Base-by-base conservation (phyloP, 1,284 basidiomycete genomes). In the Volvariella surrecta region DNA sequence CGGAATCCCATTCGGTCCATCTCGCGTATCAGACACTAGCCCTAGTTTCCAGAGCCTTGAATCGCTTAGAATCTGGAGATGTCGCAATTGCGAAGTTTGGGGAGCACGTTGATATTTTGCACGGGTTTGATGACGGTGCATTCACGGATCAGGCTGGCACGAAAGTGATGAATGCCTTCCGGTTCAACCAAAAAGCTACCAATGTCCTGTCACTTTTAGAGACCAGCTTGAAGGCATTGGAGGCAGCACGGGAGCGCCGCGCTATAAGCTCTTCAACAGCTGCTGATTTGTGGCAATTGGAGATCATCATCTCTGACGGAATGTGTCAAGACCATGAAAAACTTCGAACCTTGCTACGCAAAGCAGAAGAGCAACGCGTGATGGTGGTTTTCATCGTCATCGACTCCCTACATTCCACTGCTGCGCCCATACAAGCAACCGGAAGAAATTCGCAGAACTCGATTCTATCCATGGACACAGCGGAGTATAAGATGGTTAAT, bases 261-360 rank as follows among this genome's bases (percentile, higher is more conserved):
- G 63, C 72, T 11, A 70, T 69, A 59, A 68, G 68, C 24, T 80
- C 79, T 16, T 64, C 76, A 6, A 75, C 80, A n/a, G 74, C 79
- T 2, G 74, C 79, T 1, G 93, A 98, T 51, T 72, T 99, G 18
- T 99, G 96, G 96, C 96, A 99, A 60, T 74, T 99, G 43, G 81
- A 97, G 63, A 93, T 99, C 66, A 96, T 99, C 71, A 92, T 99
- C 51, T 98, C 94, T 15, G 96, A 99, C 59, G 96, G 96, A 22
- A 89, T 98, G 51, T 98, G 94, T 61, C 92, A 98, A 62, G 91
- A 98, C 58, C 94, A 98, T 60, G 89, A 92, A 38, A 72, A 74
- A 52, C 70, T 99, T 39, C 79, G 86, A 28, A 82, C 83, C 2
- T 66, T 93, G 28, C 68, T 99, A 24, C 76, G 96, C 32, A 81